Evolutionary conservation across 805 yeast genomes (phyloP).

Genomic region (Saturnispora besseyi): DNA sequence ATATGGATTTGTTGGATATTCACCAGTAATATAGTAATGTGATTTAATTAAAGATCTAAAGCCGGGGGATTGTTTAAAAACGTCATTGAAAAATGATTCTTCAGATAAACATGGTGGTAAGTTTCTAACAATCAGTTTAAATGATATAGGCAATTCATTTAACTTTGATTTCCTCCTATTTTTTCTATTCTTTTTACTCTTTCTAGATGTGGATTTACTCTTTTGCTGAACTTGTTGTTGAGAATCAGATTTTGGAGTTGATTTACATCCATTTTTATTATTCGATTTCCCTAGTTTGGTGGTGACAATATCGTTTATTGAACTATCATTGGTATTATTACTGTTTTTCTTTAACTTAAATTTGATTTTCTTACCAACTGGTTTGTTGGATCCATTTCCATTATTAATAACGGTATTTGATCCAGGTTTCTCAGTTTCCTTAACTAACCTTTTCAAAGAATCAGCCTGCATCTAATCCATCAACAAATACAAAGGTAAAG

Average conservation of each 20-base stretch:
- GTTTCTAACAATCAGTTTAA: constrained; percentile 32
- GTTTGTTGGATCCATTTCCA: background rate
- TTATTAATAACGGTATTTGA: background rate
- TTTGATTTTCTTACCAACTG: background rate
- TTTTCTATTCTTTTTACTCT: background rate
- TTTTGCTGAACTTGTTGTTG: background rate
- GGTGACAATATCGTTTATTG: background rate
- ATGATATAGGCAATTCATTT: background rate
- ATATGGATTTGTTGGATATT: constrained; percentile 30
- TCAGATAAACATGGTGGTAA: constrained; percentile 35
- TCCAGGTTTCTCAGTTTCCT: background rate
- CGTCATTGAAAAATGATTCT: constrained; percentile 19
- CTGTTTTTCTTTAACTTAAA: background rate
- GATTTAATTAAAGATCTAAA: constrained; percentile 2
- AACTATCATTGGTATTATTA: background rate
- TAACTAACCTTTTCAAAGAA: background rate
- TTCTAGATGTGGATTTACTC: background rate
- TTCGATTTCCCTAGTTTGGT: background rate
- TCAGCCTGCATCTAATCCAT: background rate
- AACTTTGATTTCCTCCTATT: background rate
- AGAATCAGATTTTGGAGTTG: background rate
- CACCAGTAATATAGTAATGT: constrained; percentile 35
- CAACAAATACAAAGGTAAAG: background rate
- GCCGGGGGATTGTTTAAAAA: constrained; percentile 1
- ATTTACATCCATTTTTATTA: background rate